Percentiles rank a stretch among this genome's conserved stretches.
phyloP scores from a whole-genome alignment of 2,329 filamentous ascomycete species.

The Zasmidium angulare region DNA sequence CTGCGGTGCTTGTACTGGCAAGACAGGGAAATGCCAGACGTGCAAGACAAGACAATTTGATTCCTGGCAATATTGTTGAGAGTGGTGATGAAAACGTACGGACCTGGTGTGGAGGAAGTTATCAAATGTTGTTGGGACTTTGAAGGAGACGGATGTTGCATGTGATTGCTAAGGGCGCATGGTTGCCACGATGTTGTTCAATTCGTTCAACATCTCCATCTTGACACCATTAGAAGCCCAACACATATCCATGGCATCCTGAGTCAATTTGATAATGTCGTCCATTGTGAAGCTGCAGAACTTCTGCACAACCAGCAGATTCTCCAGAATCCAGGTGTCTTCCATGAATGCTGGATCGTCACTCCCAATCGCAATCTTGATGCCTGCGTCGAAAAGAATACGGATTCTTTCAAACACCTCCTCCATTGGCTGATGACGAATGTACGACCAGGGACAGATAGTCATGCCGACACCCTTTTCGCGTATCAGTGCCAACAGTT shows the following conservation, averaged over 20 bases:
- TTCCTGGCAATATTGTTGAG: too few relatives aligned
- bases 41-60: too few relatives aligned
- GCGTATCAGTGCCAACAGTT: constrained; percentile 37
- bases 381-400: constrained; percentile 44
- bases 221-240: constrained; percentile 49
- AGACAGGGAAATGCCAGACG: too few relatives aligned
- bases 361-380: constrained; percentile 50
- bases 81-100: too few relatives aligned
- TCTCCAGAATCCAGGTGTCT: constrained; percentile 51
- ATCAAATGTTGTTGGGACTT: too few relatives aligned
- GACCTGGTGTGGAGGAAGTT: too few relatives aligned
- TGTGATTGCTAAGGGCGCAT: too few relatives aligned
- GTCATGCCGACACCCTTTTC: constrained; percentile 41
- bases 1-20: too few relatives aligned
- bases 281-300: constrained; percentile 42
- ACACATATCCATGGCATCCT: constrained; percentile 47
- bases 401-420: constrained; percentile 46
- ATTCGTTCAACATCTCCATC: too few relatives aligned
- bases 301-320: constrained; percentile 46
- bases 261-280: constrained; percentile 46
- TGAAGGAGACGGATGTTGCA: too few relatives aligned
- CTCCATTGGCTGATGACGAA: constrained; percentile 42
- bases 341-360: constrained; percentile 54
- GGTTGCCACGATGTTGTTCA: too few relatives aligned
- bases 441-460: constrained; percentile 45